Evolutionary conservation across 2,329 filamentous ascomycete species (phyloP), one percentile per base, ranked within the genome.

Genomic region (Aspergillus oerlinghausenensis): DNA sequence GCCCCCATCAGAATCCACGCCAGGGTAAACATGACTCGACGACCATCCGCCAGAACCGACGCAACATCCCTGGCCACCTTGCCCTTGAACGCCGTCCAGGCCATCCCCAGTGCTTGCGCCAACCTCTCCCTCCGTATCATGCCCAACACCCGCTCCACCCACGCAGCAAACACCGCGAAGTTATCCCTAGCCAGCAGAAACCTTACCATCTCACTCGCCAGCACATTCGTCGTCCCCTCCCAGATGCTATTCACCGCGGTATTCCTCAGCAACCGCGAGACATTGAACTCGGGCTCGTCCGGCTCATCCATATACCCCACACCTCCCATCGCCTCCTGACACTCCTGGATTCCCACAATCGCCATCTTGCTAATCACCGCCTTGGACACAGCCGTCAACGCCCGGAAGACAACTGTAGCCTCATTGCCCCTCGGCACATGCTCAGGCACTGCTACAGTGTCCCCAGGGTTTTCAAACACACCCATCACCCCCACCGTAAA

Each of bases 181-280:
- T 69, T 65, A n/a, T 64, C 66, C 2, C 57, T 49, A 19, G 65
- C 67, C 2, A 67, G 38, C 4, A 70, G 54, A 40, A 68, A 65
- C 0, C 79, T 70, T 28, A 81, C 71, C 4, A 80, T 70, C 60
- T 83, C 80, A 42, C 78, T 78, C 4, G 84, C 83, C 55, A 91
- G 77, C 5, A 91, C 85, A 64, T 89, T 87, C 0, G 87, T 89
- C 0, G 88, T 90, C 1, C 88, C 86, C 70, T 89, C 87, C 85
- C 86, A 89, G 50, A 90, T 87, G 1, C 71, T 71, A 50, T 77
- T 73, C 1, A 80, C 78, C 7, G 78, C 73, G 1, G 80, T 83
- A 63, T 90, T 88, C 7, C 88, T 81, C 63, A 85, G 84, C 1
- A 90, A 75, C 6, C 86, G 80, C 0, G 87, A 81, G 3, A 90